phyloP scores from a whole-genome alignment of 2,329 filamentous ascomycete species.

The Xylariaceae sp. region DNA sequence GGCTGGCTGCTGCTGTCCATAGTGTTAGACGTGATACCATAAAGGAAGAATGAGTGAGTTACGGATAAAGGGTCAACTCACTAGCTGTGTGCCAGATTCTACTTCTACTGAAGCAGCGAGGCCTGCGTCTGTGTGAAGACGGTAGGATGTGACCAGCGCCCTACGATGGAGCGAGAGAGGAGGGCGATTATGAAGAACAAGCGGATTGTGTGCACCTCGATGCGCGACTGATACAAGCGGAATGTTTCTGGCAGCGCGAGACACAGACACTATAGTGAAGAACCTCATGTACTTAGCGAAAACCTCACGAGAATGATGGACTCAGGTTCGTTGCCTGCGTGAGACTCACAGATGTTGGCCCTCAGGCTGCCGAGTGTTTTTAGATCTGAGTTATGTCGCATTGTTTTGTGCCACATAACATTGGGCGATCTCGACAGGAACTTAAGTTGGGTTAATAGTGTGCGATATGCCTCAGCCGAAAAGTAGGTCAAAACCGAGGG shows the following conservation, averaged over 20 bases:
- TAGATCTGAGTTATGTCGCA: neutral
- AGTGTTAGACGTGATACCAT: neutral
- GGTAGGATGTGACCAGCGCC: neutral
- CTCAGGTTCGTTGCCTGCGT: neutral
- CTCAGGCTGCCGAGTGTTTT: neutral
- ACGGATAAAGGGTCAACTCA: conserved; percentile 3
- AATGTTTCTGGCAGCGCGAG: neutral
- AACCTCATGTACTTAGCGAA: neutral
- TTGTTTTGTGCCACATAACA: neutral
- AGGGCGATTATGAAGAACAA: neutral
- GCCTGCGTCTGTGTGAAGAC: neutral
- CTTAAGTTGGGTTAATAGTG: neutral
- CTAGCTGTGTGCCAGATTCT: neutral
- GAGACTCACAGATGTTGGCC: neutral
- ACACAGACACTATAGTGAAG: neutral
- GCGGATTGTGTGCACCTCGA: neutral
- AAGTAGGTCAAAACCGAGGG: too few relatives aligned
- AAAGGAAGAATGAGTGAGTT: neutral
- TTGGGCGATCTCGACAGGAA: neutral
- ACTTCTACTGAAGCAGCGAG: neutral
- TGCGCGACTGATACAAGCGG: neutral
- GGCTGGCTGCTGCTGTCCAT: neutral
- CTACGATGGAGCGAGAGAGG: neutral
- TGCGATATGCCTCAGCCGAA: neutral
- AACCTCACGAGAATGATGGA: neutral